phyloP scores from a whole-genome alignment of 1,139 yeast species.

The Hyphopichia buzzinii region DNA sequence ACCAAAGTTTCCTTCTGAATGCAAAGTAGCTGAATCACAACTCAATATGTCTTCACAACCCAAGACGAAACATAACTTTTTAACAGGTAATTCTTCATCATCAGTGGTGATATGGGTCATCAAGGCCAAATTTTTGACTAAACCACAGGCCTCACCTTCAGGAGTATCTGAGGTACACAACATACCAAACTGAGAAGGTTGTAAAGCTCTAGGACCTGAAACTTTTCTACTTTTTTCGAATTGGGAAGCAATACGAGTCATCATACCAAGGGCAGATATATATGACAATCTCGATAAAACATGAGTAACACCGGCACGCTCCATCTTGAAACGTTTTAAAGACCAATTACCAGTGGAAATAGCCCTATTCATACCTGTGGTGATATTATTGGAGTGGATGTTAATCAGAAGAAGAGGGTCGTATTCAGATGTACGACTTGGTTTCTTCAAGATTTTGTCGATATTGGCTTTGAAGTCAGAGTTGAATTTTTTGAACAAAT shows the following conservation, averaged over 20 bases:
- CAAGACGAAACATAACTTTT: slow-evolving; percentile 68
- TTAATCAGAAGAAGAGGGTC: slow-evolving; percentile 88
- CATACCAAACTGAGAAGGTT: slow-evolving; percentile 99
- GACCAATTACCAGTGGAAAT: slow-evolving; percentile 99
- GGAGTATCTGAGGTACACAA: slow-evolving; percentile 98
- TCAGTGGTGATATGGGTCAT: slow-evolving; percentile 99
- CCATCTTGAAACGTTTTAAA: slow-evolving; percentile 97
- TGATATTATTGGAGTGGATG: slow-evolving; percentile 87
- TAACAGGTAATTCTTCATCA: slow-evolving; percentile 90
- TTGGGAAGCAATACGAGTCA: slow-evolving; percentile 98
- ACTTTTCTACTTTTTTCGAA: slow-evolving; percentile 97
- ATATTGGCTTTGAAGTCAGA: slow-evolving; percentile 90
- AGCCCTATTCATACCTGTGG: slow-evolving; percentile 93
- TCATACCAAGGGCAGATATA: slow-evolving; percentile 96
- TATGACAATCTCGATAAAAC: slow-evolving; percentile 87
- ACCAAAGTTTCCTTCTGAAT: slow-evolving; percentile 74
- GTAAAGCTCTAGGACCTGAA: slow-evolving; percentile 98
- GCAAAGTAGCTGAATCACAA: slow-evolving; percentile 81
- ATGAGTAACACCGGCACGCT: slow-evolving; percentile 98
- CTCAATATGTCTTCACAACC: slow-evolving; percentile 88
- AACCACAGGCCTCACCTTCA: slow-evolving; percentile 99
- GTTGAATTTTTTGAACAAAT: slow-evolving; percentile 93
- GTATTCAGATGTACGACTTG: slow-evolving; percentile 91
- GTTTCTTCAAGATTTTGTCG: slow-evolving; percentile 90
- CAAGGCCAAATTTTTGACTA: slow-evolving; percentile 91